phyloP scores from a whole-genome alignment of 495 filamentous ascomycete species.

The Neurospora sp. region DNA sequence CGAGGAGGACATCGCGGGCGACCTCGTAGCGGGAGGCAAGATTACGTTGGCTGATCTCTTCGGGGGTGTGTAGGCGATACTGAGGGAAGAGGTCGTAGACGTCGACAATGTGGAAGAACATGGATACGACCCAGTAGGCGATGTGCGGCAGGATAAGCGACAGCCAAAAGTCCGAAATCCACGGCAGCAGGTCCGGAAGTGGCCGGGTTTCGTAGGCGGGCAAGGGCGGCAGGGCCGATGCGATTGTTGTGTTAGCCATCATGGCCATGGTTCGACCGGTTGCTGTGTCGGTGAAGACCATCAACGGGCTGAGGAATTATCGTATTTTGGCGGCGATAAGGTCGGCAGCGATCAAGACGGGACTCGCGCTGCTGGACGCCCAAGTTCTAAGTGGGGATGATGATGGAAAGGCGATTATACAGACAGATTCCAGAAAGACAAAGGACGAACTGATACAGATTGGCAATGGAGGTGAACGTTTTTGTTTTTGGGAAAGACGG shows the following conservation, averaged over 20 bases:
- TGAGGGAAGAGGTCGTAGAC: slow-evolving; percentile 69
- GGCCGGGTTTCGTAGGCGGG: slow-evolving; percentile 59
- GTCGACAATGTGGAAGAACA: slow-evolving; percentile 80
- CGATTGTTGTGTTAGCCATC: slow-evolving; percentile 36
- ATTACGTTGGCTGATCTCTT: slow-evolving; percentile 77
- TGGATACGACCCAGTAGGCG: slow-evolving; percentile 82
- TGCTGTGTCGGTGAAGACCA: not conserved
- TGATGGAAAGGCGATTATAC: not conserved
- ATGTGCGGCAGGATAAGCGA: slow-evolving; percentile 63
- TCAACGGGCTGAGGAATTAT: not conserved
- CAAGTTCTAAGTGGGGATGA: not conserved
- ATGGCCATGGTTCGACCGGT: slow-evolving; percentile 15
- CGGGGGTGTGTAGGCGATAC: slow-evolving; percentile 87
- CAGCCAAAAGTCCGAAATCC: slow-evolving; percentile 71
- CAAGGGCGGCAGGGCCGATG: slow-evolving; percentile 58
- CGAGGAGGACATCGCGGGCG: slow-evolving; percentile 73
- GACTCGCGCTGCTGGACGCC: not conserved
- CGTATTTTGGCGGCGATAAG: not conserved
- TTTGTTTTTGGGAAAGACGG: not conserved
- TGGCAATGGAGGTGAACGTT: not conserved
- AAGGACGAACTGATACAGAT: not conserved
- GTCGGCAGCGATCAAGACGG: not conserved
- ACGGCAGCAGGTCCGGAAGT: slow-evolving; percentile 59
- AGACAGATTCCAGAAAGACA: not conserved
- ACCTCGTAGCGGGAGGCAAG: slow-evolving; percentile 74